These are phyloP conservation scores for Mucor mucedo DNA, from an alignment of 371 early-diverging fungal species.

Conservation along the genomic window DNA sequence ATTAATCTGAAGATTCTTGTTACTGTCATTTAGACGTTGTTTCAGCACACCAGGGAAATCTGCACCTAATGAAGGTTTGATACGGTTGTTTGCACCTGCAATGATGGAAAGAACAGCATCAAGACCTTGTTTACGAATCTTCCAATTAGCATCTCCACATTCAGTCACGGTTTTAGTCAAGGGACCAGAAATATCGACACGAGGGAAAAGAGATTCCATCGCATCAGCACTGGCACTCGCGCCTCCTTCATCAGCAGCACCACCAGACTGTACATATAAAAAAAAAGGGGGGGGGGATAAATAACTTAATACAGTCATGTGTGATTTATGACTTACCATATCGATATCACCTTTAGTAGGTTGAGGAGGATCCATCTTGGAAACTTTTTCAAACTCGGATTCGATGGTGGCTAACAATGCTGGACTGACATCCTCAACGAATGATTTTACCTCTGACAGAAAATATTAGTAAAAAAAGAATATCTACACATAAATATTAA, in stretches of 20 bases:
- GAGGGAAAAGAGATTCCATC: slow-evolving; percentile 85
- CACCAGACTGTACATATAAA: background rate
- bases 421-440: slow-evolving; percentile 88
- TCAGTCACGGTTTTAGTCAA: slow-evolving; percentile 54
- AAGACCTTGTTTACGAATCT: slow-evolving; percentile 91
- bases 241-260: slow-evolving; percentile 19
- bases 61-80: slow-evolving; percentile 81
- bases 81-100: slow-evolving; percentile 78
- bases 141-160: slow-evolving; percentile 89
- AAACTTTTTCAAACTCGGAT: slow-evolving; percentile 90
- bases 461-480: background rate
- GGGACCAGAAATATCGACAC: slow-evolving; percentile 77
- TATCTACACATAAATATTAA: background rate
- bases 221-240: slow-evolving; percentile 52
- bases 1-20: slow-evolving; percentile 83
- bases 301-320: background rate
- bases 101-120: slow-evolving; percentile 81
- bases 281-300: background rate
- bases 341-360: slow-evolving; percentile 59
- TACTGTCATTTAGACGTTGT: slow-evolving; percentile 82
- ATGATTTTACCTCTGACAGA: slow-evolving; percentile 61
- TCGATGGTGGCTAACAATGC: slow-evolving; percentile 83
- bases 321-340: slow-evolving; percentile 13
- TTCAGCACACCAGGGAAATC: slow-evolving; percentile 86
- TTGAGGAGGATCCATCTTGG: slow-evolving; percentile 75